A percentile compares a stretch with the other conserved stretches of the same genome.
These are phyloP conservation scores for Cytospora mali DNA, from an alignment of 2,329 filamentous ascomycete species.

Conservation along the genomic window DNA sequence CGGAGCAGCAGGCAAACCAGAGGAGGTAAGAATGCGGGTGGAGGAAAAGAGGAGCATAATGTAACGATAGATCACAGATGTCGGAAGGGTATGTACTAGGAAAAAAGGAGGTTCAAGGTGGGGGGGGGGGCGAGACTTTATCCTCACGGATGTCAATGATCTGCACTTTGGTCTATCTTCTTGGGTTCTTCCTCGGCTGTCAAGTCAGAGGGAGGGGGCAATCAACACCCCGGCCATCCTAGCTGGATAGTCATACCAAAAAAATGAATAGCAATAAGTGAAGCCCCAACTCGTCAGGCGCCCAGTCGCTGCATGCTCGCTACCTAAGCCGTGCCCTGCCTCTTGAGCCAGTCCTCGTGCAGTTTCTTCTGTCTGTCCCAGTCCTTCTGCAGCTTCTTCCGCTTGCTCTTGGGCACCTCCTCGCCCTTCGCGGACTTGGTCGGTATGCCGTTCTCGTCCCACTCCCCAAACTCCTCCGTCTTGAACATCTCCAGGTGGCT, in stretches of 20 bases:
- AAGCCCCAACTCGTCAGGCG: neutral
- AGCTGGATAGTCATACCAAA: neutral
- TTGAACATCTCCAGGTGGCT: constrained; percentile 39
- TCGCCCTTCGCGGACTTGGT: constrained; percentile 62
- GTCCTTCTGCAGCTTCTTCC: constrained; percentile 70
- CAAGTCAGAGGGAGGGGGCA: neutral
- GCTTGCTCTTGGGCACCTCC: constrained; percentile 65
- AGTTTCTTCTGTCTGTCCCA: constrained; percentile 73
- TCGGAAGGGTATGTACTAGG: neutral
- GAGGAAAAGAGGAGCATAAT: neutral
- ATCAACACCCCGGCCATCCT: neutral
- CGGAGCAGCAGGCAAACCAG: neutral
- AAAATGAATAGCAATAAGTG: neutral
- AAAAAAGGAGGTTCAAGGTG: no score
- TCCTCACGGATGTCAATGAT: neutral
- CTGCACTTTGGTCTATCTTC: neutral
- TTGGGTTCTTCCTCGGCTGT: neutral
- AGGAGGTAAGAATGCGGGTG: neutral
- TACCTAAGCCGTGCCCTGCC: constrained; percentile 17
- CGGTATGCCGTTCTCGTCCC: constrained; percentile 69
- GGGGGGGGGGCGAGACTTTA: neutral
- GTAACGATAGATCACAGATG: neutral
- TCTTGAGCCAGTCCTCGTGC: constrained; percentile 54
- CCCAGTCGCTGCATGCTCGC: neutral
- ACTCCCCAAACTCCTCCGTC: constrained; percentile 55